phyloP scores from a whole-genome alignment of 2,329 filamentous ascomycete species.

The Botryotinia calthae region DNA sequence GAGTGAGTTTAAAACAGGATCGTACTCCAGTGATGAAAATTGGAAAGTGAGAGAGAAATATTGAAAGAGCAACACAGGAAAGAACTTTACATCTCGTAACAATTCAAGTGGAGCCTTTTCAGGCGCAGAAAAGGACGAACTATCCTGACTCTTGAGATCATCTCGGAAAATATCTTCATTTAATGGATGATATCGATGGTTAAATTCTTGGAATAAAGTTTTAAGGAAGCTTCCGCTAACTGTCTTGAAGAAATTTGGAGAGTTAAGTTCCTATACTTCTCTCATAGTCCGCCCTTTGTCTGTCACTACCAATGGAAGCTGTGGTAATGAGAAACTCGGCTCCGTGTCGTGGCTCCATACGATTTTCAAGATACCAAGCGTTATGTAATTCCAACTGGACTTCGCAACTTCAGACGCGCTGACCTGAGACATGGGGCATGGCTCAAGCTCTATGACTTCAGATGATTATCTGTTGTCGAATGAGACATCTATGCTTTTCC shows the following conservation, averaged over 20 bases:
- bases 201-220: slow-evolving; percentile 55
- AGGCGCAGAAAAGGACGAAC: slow-evolving; percentile 50
- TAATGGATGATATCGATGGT: slow-evolving; percentile 56
- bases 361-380: slow-evolving; percentile 53
- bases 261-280: slow-evolving; percentile 59
- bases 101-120: slow-evolving; percentile 49
- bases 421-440: slow-evolving; percentile 31
- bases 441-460: slow-evolving; percentile 29
- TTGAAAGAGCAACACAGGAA: slow-evolving; percentile 60
- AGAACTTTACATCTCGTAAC: slow-evolving; percentile 50
- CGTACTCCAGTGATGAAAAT: slow-evolving; percentile 47
- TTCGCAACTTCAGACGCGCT: slow-evolving; percentile 52
- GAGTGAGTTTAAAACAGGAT: slow-evolving; percentile 51
- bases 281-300: slow-evolving; percentile 45
- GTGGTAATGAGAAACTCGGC: slow-evolving; percentile 23
- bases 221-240: slow-evolving; percentile 54
- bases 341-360: slow-evolving; percentile 48
- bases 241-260: slow-evolving; percentile 53
- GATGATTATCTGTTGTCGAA: slow-evolving; percentile 23
- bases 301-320: slow-evolving; percentile 29
- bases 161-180: slow-evolving; percentile 52
- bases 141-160: slow-evolving; percentile 54
- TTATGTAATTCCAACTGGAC: slow-evolving; percentile 46
- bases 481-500: slow-evolving; percentile 26
- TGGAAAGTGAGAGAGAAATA: slow-evolving; percentile 56